phyloP scores from a whole-genome alignment of 768 basidiomycete species.

The Hirschioporus abietinus region DNA sequence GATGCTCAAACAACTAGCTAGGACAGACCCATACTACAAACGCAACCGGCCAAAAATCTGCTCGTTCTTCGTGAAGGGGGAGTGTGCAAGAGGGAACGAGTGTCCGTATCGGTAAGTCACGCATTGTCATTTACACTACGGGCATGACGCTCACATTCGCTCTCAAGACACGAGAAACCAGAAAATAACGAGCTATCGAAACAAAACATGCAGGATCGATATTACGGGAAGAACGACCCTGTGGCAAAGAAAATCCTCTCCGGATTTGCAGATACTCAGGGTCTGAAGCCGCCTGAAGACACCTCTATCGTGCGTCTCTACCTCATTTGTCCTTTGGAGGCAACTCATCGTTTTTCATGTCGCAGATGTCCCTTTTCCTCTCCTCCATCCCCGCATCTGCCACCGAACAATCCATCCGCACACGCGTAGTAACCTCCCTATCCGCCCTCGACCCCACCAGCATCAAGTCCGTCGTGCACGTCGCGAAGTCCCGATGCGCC shows the following conservation, averaged over 20 bases:
- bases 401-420: conserved; percentile 70
- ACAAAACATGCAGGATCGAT: conserved; percentile 93
- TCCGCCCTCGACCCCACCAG: conserved; percentile 57
- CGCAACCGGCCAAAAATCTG: conserved; percentile 92
- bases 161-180: conserved; percentile 78
- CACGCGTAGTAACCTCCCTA: conserved; percentile 62
- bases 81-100: conserved; percentile 85
- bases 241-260: conserved; percentile 88
- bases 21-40: conserved; percentile 96
- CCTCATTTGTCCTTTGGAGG: conserved; percentile 11
- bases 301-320: conserved; percentile 61
- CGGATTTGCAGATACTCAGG: conserved; percentile 73
- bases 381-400: conserved; percentile 66
- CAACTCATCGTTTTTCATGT: conserved; percentile 2
- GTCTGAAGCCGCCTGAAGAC: conserved; percentile 89
- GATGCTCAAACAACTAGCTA: conserved; percentile 91
- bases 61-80: conserved; percentile 93
- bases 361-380: conserved; percentile 81
- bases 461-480: conserved; percentile 80
- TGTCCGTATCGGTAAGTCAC: conserved; percentile 76
- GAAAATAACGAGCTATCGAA: conserved; percentile 76
- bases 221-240: conserved; percentile 88
- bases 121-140: background rate
- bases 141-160: background rate
- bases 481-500: conserved; percentile 86